Conservation (phyloP, 2,329 filamentous ascomycete genomes). For the Xylaria digitata region DNA sequence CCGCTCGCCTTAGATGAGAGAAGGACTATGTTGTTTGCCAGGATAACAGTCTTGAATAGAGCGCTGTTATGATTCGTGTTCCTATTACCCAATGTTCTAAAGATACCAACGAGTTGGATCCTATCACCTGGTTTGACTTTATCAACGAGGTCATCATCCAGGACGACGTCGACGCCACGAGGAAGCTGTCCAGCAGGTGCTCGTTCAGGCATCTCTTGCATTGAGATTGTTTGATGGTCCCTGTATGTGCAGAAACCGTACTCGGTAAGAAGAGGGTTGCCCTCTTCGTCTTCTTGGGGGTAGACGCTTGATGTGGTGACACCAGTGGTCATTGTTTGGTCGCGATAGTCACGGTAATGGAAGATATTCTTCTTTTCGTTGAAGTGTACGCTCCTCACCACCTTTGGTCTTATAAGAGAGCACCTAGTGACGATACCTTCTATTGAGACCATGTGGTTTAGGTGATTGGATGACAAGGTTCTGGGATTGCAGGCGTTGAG, state of each 20-base stretch:
- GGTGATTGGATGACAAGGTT: constrained; percentile 85
- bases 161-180: constrained; percentile 92
- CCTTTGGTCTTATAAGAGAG: constrained; percentile 93
- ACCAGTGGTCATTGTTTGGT: constrained; percentile 97
- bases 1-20: constrained; percentile 96
- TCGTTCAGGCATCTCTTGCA: constrained; percentile 98
- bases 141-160: constrained; percentile 97
- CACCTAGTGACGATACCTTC: constrained; percentile 98
- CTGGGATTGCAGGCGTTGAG: constrained; percentile 94
- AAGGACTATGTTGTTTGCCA: constrained; percentile 95
- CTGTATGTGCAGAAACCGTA: constrained; percentile 96
- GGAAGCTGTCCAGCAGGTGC: constrained; percentile 95
- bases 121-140: constrained; percentile 94
- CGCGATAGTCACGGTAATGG: constrained; percentile 88
- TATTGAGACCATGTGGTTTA: constrained; percentile 97
- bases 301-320: constrained; percentile 92
- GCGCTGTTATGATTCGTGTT: constrained; percentile 92
- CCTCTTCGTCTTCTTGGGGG: constrained; percentile 91
- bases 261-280: constrained; percentile 91
- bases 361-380: constrained; percentile 89
- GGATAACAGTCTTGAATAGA: constrained; percentile 91
- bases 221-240: constrained; percentile 97
- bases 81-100: constrained; percentile 91
- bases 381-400: constrained; percentile 98
- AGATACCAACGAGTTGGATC: constrained; percentile 96